Conservation (phyloP, 805 yeast species). For the Isabelozyma pseudorhagii region DNA sequence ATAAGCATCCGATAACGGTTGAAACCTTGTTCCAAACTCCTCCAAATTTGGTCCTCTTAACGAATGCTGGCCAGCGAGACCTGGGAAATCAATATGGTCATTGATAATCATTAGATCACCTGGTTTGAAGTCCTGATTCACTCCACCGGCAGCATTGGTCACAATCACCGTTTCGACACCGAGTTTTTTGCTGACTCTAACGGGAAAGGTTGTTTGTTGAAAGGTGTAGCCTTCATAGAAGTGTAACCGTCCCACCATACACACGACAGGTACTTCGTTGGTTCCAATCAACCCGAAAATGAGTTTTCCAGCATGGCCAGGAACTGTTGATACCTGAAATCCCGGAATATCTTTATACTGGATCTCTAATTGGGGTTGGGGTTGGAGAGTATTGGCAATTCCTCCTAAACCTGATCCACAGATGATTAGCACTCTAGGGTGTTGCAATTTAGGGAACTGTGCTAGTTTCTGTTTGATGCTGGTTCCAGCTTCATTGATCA, state of each 20-base stretch:
- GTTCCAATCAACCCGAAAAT: constrained; percentile 73
- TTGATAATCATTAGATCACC: constrained; percentile 90
- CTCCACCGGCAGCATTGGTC: constrained; percentile 97
- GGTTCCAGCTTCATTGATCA: not conserved
- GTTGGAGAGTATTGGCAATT: constrained; percentile 53
- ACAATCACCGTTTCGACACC: constrained; percentile 65
- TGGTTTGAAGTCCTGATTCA: constrained; percentile 60
- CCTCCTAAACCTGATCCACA: constrained; percentile 97
- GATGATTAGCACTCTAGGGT: constrained; percentile 71
- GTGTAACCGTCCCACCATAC: constrained; percentile 93
- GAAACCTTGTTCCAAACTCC: constrained; percentile 80
- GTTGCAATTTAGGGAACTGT: constrained; percentile 8
- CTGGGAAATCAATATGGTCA: constrained; percentile 91
- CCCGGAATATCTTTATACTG: constrained; percentile 74
- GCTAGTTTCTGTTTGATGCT: not conserved
- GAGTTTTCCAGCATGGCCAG: constrained; percentile 84
- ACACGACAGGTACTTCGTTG: constrained; percentile 72
- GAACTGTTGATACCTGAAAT: constrained; percentile 76
- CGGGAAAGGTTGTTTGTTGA: constrained; percentile 78
- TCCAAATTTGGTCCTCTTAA: constrained; percentile 83
- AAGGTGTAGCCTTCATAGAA: constrained; percentile 90
- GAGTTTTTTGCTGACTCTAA: constrained; percentile 67
- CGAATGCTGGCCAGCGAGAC: constrained; percentile 85
- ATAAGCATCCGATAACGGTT: constrained; percentile 87
- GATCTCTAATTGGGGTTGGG: constrained; percentile 46